Evolutionary conservation across 2,329 filamentous ascomycete species (phyloP).

Genomic region (Xylaria sp.): DNA sequence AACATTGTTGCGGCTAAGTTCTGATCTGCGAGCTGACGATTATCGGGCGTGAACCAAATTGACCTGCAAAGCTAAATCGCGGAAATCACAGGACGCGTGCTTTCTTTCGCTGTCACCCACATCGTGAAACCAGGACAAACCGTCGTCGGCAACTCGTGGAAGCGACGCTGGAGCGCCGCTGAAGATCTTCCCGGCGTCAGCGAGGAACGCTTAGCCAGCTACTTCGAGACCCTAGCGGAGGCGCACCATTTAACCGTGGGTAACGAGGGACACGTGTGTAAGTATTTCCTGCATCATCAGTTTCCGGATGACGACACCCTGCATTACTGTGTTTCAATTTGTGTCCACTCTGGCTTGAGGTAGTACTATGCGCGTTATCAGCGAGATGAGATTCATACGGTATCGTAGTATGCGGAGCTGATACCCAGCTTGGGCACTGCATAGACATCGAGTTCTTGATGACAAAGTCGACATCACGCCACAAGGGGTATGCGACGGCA

Average conservation of each 20-base stretch:
- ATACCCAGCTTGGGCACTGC: not conserved
- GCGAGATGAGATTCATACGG: not conserved
- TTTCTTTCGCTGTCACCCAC: conserved; percentile 33
- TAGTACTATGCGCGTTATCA: not conserved
- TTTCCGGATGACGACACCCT: not conserved
- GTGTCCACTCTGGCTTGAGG: not conserved
- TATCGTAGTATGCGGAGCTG: not conserved
- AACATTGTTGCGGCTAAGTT: not conserved
- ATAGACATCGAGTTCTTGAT: conserved; percentile 36
- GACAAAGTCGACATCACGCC: conserved; percentile 30
- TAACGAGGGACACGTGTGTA: conserved; percentile 37
- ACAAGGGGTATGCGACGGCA: conserved; percentile 32
- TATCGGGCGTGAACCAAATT: not conserved
- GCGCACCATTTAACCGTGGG: conserved; percentile 34
- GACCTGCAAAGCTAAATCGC: not conserved
- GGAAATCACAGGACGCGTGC: conserved; percentile 25
- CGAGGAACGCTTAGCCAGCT: conserved; percentile 31
- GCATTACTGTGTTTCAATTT: not conserved
- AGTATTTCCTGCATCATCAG: conserved; percentile 2
- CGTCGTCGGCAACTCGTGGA: conserved; percentile 33
- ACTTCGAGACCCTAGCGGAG: conserved; percentile 35
- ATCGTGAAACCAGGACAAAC: conserved; percentile 34
- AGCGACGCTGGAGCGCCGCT: conserved; percentile 32
- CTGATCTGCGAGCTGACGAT: not conserved
- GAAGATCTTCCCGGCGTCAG: conserved; percentile 31